Conservation (phyloP, 192 early-diverging fungal genomes). For the Endogone sp. region DNA sequence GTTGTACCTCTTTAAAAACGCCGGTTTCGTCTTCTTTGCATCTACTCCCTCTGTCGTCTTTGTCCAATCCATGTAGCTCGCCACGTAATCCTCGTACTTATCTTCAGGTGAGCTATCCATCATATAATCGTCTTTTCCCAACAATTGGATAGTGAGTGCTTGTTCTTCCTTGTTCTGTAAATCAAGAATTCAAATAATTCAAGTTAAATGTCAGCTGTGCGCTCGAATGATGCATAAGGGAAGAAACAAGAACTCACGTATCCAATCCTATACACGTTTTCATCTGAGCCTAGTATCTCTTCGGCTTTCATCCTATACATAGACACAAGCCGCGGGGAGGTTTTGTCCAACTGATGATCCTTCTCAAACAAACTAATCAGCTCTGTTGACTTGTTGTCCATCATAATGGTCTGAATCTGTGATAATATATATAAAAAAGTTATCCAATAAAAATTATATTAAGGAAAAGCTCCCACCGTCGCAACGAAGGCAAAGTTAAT, state of each 20-base stretch:
- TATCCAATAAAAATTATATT: constrained; percentile 7
- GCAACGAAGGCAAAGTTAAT: not conserved
- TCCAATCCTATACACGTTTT: constrained; percentile 25
- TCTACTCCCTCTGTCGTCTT: constrained; percentile 73
- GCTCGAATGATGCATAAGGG: too few species aligned
- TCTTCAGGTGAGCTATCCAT: constrained; percentile 84
- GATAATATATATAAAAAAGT: not conserved
- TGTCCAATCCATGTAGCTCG: constrained; percentile 85
- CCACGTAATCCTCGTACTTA: constrained; percentile 93
- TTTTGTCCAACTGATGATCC: not conserved
- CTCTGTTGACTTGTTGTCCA: constrained; percentile 52
- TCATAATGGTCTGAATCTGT: not conserved
- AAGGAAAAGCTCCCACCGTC: constrained; percentile 1
- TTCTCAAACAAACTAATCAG: constrained; percentile 65
- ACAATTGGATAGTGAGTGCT: constrained; percentile 80
- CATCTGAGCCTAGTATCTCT: constrained; percentile 18
- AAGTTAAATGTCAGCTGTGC: not conserved
- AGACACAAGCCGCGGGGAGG: not conserved
- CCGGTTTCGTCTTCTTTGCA: constrained; percentile 50
- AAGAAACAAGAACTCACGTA: constrained; percentile 26
- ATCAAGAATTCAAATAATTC: too few species aligned
- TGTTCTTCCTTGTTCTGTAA: constrained; percentile 43
- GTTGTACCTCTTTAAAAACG: constrained; percentile 68
- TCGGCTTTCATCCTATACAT: not conserved
- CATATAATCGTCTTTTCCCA: constrained; percentile 86